These are phyloP conservation scores for Apocynum venetum DNA, from an alignment of 257 asterid genomes.

Conservation along the genomic window DNA sequence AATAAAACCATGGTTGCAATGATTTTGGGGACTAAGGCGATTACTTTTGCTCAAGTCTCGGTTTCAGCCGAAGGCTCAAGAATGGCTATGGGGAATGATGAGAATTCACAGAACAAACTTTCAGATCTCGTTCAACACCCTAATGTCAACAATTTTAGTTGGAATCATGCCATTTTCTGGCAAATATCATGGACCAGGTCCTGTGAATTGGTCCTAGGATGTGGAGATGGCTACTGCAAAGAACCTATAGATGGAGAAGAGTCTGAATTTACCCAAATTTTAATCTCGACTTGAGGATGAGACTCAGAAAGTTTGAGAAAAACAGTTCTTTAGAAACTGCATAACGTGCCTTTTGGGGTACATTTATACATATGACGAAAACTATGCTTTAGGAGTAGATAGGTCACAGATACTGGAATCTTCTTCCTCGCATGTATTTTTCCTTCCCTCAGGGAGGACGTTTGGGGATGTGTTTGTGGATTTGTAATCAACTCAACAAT, in stretches of 20 bases:
- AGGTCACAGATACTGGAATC: slow-evolving; percentile 93
- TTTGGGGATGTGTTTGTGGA: slow-evolving; percentile 68
- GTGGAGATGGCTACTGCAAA: slow-evolving; percentile 98
- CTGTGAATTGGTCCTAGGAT: slow-evolving; percentile 81
- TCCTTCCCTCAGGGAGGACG: slow-evolving; percentile 86
- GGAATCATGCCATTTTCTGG: slow-evolving; percentile 98
- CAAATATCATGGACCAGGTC: slow-evolving; percentile 83
- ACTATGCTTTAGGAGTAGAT: slow-evolving; percentile 84
- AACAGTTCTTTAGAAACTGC: slow-evolving; percentile 72
- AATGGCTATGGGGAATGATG: slow-evolving; percentile 74
- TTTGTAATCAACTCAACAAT: slow-evolving; percentile 11
- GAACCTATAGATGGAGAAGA: slow-evolving; percentile 73
- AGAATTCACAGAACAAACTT: slow-evolving; percentile 79
- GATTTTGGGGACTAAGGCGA: slow-evolving; percentile 84
- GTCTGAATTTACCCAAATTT: slow-evolving; percentile 48
- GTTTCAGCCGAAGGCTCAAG: slow-evolving; percentile 73
- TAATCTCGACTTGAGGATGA: slow-evolving; percentile 61
- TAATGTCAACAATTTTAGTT: slow-evolving; percentile 48
- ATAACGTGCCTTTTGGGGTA: slow-evolving; percentile 64
- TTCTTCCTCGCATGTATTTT: slow-evolving; percentile 97
- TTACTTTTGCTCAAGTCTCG: slow-evolving; percentile 64
- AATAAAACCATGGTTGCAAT: slow-evolving; percentile 74
- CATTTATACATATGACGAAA: slow-evolving; percentile 48
- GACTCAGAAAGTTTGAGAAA: slow-evolving; percentile 79
- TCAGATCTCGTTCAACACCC: slow-evolving; percentile 91